Conservation (phyloP, 2,329 filamentous ascomycete genomes). For the Lachnellula suecica region DNA sequence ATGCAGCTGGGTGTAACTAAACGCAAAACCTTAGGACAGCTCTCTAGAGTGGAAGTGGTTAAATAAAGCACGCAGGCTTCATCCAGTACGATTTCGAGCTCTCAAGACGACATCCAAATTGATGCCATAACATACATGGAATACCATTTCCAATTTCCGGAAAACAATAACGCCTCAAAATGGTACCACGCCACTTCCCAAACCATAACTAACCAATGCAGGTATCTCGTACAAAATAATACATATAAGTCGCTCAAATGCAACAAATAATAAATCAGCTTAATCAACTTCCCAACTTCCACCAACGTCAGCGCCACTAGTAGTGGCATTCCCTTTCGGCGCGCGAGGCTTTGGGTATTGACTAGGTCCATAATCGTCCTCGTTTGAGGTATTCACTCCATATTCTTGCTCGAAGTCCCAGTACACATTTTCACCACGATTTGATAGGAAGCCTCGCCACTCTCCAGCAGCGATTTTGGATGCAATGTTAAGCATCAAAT, state of each 20-base stretch:
- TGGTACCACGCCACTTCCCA: not conserved
- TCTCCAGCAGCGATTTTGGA: slow-evolving; percentile 67
- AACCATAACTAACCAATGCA: not conserved
- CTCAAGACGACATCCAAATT: not conserved
- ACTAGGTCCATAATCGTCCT: slow-evolving; percentile 55
- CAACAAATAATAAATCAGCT: not conserved
- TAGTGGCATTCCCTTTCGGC: not conserved
- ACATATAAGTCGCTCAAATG: not conserved
- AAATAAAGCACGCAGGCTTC: no score
- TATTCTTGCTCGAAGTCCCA: slow-evolving; percentile 53
- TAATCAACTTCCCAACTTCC: slow-evolving; percentile 25
- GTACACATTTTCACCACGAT: slow-evolving; percentile 55
- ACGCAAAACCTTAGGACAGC: no score
- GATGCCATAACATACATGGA: not conserved
- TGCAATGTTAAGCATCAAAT: slow-evolving; percentile 79
- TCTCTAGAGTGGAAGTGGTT: no score
- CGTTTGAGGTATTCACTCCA: slow-evolving; percentile 54
- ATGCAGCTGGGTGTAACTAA: no score
- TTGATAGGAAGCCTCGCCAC: slow-evolving; percentile 57
- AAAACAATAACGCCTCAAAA: not conserved
- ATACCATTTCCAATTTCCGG: not conserved
- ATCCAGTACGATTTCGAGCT: not conserved
- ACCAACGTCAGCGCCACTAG: slow-evolving; percentile 5
- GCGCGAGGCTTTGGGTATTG: slow-evolving; percentile 7
- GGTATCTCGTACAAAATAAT: slow-evolving; percentile 4